Percentiles rank a stretch among this genome's conserved stretches.
phyloP scores from a whole-genome alignment of 208 protist species.

The Leishmania turanica region DNA sequence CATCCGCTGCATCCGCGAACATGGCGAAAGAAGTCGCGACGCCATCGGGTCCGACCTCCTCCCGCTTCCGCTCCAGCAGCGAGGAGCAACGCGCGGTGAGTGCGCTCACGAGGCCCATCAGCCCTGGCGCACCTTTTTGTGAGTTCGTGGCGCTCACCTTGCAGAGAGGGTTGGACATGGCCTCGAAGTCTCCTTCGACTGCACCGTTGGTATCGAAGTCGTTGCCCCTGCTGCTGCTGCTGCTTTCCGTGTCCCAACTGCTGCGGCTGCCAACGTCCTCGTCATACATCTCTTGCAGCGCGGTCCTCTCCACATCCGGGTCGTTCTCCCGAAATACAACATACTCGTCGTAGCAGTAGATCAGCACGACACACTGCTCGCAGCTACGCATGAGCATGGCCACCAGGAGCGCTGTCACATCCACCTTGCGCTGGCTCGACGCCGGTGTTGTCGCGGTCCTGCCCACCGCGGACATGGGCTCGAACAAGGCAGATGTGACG shows the following conservation, averaged over 20 bases:
- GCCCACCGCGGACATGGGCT: conserved; percentile 31
- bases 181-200: not conserved
- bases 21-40: conserved; percentile 19
- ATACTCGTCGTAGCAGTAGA: conserved; percentile 48
- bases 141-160: not conserved
- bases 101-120: conserved; percentile 18
- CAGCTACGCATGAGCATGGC: conserved; percentile 89
- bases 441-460: conserved; percentile 22
- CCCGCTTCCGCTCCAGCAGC: conserved; percentile 22
- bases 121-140: conserved; percentile 1
- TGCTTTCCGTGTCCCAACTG: not conserved
- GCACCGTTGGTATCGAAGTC: not conserved
- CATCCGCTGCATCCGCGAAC: conserved; percentile 19
- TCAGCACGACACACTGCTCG: conserved; percentile 78
- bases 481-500: conserved; percentile 34
- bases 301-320: conserved; percentile 14
- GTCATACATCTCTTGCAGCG: not conserved
- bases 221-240: not conserved
- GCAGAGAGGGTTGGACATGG: too few relatives aligned
- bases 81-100: conserved; percentile 8
- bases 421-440: conserved; percentile 59
- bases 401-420: conserved; percentile 78
- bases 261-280: conserved; percentile 19
- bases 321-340: conserved; percentile 20
- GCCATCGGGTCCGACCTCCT: not conserved